These are phyloP conservation scores for Alternaria novae-zelandiae DNA, from an alignment of 2,329 filamentous ascomycete genomes.

Conservation along the genomic window DNA sequence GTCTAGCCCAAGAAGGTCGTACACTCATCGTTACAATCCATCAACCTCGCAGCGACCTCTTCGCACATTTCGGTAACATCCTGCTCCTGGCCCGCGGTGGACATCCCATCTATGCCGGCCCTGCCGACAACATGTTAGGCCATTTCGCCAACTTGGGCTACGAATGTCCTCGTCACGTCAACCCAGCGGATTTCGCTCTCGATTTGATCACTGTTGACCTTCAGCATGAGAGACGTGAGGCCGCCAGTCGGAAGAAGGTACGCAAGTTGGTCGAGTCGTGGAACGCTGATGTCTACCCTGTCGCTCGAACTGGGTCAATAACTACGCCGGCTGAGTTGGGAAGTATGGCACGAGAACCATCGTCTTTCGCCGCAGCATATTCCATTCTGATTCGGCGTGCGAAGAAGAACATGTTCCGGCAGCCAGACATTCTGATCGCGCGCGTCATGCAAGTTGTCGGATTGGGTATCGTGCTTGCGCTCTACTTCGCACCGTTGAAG, in stretches of 20 bases:
- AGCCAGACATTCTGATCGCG: constrained; percentile 45
- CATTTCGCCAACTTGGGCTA: constrained; percentile 69
- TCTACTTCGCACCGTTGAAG: constrained; percentile 72
- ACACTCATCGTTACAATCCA: constrained; percentile 81
- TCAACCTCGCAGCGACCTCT: constrained; percentile 76
- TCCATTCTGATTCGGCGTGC: constrained; percentile 72
- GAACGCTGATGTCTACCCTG: constrained; percentile 46
- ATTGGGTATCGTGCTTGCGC: constrained; percentile 43
- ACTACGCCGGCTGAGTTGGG: constrained; percentile 76
- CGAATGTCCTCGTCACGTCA: constrained; percentile 71
- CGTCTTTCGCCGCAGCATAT: constrained; percentile 67
- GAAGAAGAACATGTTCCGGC: constrained; percentile 63
- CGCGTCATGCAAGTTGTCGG: constrained; percentile 49
- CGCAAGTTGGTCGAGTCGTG: constrained; percentile 66
- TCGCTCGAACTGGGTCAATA: constrained; percentile 47
- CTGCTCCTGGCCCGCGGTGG: constrained; percentile 74
- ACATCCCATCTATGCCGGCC: constrained; percentile 70
- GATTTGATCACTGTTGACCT: constrained; percentile 79
- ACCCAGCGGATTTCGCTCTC: constrained; percentile 78
- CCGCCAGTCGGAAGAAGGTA: constrained; percentile 68
- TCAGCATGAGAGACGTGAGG: constrained; percentile 68
- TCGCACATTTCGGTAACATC: constrained; percentile 73
- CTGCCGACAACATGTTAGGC: constrained; percentile 66
- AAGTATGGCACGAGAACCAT: constrained; percentile 67
- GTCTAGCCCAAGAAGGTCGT: constrained; percentile 73